Percentiles rank a stretch among this genome's conserved stretches.
These are phyloP conservation scores for Amyloporia xantha DNA, from an alignment of 768 basidiomycete species.

Conservation along the genomic window DNA sequence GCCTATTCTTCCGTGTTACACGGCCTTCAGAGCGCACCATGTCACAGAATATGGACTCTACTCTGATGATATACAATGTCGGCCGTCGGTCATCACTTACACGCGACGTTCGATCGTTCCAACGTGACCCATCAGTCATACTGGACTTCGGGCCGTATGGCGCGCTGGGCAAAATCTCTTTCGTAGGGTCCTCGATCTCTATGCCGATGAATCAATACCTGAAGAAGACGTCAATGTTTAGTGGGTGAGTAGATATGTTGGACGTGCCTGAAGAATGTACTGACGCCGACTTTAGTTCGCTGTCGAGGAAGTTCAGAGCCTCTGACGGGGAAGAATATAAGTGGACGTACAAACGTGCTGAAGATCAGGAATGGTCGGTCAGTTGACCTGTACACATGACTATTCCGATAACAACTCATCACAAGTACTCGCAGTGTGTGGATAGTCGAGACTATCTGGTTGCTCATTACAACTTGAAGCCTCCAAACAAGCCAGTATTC, in stretches of 20 bases:
- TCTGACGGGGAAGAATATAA: slow-evolving; percentile 67
- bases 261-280: background rate
- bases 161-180: slow-evolving; percentile 54
- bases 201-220: slow-evolving; percentile 62
- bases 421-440: slow-evolving; percentile 38
- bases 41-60: slow-evolving; percentile 12
- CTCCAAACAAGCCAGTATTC: slow-evolving; percentile 46
- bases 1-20: slow-evolving; percentile 59
- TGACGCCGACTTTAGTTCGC: slow-evolving; percentile 37
- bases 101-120: slow-evolving; percentile 41
- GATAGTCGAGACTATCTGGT: slow-evolving; percentile 47
- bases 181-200: slow-evolving; percentile 36
- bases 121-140: slow-evolving; percentile 46
- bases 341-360: slow-evolving; percentile 51
- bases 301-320: slow-evolving; percentile 60
- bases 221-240: slow-evolving; percentile 56
- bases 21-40: slow-evolving; percentile 21
- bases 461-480: slow-evolving; percentile 61
- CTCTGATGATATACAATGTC: slow-evolving; percentile 60
- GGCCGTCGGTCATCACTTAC: slow-evolving; percentile 55
- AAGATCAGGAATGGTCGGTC: slow-evolving; percentile 73
- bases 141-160: slow-evolving; percentile 57
- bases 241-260: slow-evolving; percentile 39
- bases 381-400: slow-evolving; percentile 24
- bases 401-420: background rate